Evolutionary conservation across 345 rosid genomes (phyloP).

Genomic region (Ceriops decandra): DNA sequence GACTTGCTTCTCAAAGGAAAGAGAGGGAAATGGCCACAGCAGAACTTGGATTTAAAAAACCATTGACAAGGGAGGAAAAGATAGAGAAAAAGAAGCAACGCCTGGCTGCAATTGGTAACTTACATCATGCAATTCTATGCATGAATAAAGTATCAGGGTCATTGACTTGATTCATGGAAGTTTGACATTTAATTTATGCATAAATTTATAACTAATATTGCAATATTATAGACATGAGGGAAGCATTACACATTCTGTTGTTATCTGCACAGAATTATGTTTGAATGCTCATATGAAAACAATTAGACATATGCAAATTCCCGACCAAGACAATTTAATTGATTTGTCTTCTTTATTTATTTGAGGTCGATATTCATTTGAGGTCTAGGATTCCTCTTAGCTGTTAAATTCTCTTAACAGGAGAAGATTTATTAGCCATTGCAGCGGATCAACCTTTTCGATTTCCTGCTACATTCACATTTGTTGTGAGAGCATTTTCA

Average conservation of each 20-base stretch:
- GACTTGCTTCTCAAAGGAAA: slow-evolving; percentile 83
- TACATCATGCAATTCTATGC: background rate
- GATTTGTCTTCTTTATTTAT: too few species aligned
- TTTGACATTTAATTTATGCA: background rate
- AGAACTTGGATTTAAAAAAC: slow-evolving; percentile 91
- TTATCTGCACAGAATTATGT: background rate
- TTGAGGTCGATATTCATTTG: too few species aligned
- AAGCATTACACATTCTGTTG: background rate
- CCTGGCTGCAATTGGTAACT: slow-evolving; percentile 88
- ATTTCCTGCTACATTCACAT: slow-evolving; percentile 97
- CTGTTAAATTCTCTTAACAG: slow-evolving; percentile 42
- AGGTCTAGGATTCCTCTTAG: slow-evolving; percentile 6
- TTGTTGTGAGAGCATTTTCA: slow-evolving; percentile 98
- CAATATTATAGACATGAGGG: background rate
- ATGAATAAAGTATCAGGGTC: slow-evolving; percentile 3
- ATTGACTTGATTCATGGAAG: slow-evolving; percentile 5
- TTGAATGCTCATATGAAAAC: too few species aligned
- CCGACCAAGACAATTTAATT: too few species aligned
- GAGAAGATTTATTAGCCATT: slow-evolving; percentile 92
- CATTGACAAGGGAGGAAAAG: slow-evolving; percentile 79
- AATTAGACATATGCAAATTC: too few species aligned
- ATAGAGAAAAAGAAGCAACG: slow-evolving; percentile 93
- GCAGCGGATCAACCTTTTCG: slow-evolving; percentile 99
- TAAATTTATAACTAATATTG: background rate
- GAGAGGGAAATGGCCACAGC: slow-evolving; percentile 74